Conservation (phyloP, 352 stramenopile species). For the Ochromonadaceae sp. region DNA sequence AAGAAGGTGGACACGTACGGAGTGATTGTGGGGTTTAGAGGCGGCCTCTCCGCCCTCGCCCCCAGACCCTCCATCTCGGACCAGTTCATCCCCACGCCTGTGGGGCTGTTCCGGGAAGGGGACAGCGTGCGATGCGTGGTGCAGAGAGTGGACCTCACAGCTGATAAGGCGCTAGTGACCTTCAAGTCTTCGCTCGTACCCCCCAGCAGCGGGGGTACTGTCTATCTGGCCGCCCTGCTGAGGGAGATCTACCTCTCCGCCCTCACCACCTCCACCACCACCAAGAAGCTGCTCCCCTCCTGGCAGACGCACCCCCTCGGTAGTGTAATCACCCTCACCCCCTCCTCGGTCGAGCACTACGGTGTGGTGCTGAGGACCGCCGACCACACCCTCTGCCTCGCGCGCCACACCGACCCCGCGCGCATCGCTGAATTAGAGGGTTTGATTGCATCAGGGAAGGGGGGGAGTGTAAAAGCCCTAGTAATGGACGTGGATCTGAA, state of each 20-base stretch:
- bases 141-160: background rate
- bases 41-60: slow-evolving; percentile 18
- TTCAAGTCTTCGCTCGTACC: background rate
- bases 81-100: slow-evolving; percentile 20
- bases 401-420: background rate
- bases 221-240: background rate
- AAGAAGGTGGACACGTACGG: slow-evolving; percentile 14
- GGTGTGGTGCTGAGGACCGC: background rate
- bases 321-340: background rate
- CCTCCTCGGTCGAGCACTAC: background rate
- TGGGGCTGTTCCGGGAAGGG: slow-evolving; percentile 25
- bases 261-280: background rate
- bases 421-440: too few species aligned
- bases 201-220: background rate
- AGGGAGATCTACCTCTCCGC: background rate
- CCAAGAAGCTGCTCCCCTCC: background rate
- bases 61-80: slow-evolving; percentile 21
- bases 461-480: background rate
- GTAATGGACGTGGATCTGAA: slow-evolving; percentile 1
- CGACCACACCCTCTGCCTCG: background rate
- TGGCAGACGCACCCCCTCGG: background rate
- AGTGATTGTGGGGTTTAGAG: slow-evolving; percentile 16
- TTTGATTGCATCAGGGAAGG: too few species aligned
- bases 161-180: background rate
- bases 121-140: slow-evolving; percentile 22